A percentile compares a stretch with the other conserved stretches of the same genome.
These are phyloP conservation scores for Glonium stellatum DNA, from an alignment of 495 filamentous ascomycete species.

Conservation along the genomic window DNA sequence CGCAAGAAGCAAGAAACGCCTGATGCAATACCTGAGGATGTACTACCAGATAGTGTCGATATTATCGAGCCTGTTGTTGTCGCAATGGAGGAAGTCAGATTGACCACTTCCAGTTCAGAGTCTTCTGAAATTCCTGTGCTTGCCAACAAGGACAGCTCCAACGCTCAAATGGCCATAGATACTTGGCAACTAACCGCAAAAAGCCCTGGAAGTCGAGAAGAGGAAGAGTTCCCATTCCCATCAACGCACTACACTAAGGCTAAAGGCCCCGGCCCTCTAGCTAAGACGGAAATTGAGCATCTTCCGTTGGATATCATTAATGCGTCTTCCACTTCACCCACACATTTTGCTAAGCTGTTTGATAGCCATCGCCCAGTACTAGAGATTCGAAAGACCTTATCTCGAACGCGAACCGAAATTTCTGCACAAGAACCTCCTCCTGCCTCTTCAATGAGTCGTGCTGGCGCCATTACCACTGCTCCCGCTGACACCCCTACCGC, in stretches of 20 bases:
- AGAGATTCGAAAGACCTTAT: conserved; percentile 2
- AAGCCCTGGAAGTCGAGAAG: not conserved
- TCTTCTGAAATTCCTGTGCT: not conserved
- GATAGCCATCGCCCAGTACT: not conserved
- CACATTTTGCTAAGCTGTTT: not conserved
- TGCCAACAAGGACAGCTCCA: conserved; percentile 4
- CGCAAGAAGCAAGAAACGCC: not conserved
- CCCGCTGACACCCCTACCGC: not conserved
- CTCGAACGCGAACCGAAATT: conserved; percentile 4
- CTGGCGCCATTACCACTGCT: conserved; percentile 2
- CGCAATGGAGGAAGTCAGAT: not conserved
- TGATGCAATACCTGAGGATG: not conserved
- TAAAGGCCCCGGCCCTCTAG: too few species aligned
- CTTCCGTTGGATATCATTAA: not conserved
- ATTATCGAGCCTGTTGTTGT: not conserved
- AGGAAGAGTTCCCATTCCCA: conserved; percentile 7
- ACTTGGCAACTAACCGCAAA: not conserved
- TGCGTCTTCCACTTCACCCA: not conserved
- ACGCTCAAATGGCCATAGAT: conserved; percentile 5
- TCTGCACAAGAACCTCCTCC: not conserved
- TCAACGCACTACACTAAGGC: too few species aligned
- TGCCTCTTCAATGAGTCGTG: not conserved
- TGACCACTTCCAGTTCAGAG: not conserved
- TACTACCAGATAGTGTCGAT: not conserved
- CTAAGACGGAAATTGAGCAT: too few species aligned